Evolutionary conservation across 129 eudicot species (phyloP), one percentile per base, ranked within the genome.

Genomic region (Silybum marianum): DNA sequence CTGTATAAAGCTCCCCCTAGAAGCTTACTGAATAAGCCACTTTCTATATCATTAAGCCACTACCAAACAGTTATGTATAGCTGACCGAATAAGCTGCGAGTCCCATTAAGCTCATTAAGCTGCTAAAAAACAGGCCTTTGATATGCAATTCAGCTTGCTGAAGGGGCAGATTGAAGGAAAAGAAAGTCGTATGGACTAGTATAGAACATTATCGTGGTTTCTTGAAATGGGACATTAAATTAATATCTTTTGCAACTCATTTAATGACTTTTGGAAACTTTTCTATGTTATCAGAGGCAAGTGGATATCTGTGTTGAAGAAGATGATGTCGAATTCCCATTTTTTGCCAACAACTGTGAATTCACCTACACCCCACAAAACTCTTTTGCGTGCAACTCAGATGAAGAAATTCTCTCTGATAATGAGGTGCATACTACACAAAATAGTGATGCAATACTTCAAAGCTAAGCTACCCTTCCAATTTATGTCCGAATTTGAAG

Each of bases 251-350:
- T 74, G 63, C 28, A 80, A 2, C 38, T 39, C 65, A 14, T 13
- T 60, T 36, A 11, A 34, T 3, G 22, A 38, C 71, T 12, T 21
- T 67, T 54, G 3, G 42, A 42, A 25, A 30, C 21, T 4, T 83
- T 73, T 40, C 14, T n/a, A 62, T 84, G 63, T 84, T 69, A 77
- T 74, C 85, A 93, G 97, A 88, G 81, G 68, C 85, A 81, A 71
- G 63, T 48, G 46, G 86, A 78, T 68, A 75, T 75, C 25, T 66
- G 77, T 74, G 54, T 70, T 58, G 93, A 90, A 75, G 97, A 90
- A 78, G 97, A 90, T 67, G 98, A 88, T 66, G 93, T 94, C 71
- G 97, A 90, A 76, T 18, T 83, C 78, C 95, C 97, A 76, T 72
- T 69, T 72, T 91, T 91, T 66, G 44, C 79, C 32, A 83, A 83